Evolutionary conservation across 495 filamentous ascomycete genomes (phyloP), one percentile per base, ranked within the genome.

Genomic region (Aspergillus sclerotioniger): DNA sequence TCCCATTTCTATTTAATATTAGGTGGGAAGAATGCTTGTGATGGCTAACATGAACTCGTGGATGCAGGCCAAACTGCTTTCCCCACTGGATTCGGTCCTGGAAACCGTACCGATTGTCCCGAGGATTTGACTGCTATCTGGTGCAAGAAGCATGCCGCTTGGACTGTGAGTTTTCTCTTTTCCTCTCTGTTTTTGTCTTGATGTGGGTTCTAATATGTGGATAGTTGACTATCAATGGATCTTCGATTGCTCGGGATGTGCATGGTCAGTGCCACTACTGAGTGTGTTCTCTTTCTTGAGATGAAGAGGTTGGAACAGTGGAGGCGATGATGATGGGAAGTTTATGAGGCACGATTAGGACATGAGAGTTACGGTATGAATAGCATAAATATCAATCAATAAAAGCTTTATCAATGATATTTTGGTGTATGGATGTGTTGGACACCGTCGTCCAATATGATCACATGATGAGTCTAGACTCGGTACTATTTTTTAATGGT

Each of bases 91-190:
- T 50, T 21, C 21, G 31, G 47, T 25, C 31, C 28, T 25, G 47
- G 31, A 15, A 13, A 41, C n/a, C 47, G 47, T 15, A 25, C 15
- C 12, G n/a, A 31, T 13, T 50, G 47, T 16, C 16, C 20, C 1
- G 47, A 50, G 1, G 47, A 25, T 3, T n/a, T 50, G 25, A 50
- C 28, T 13, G 25, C 47, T 13, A 25, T 50, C 15, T 50, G n/a
- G 5, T 50, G 47, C 16, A 50, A 50, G 47, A 50, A 50, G 47
- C 47, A 50, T 32, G 47, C 47, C 8, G 25, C 28, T 31, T 50
- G 47, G 47, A 50, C 47, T n/a, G 47, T 50, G 19, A 50, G 47
- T 50, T 15, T 28, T 12, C 10, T 12, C 45, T 19, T 8, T 49
- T 29, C 9, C 20, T 4, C 33, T 35, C 33, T 33, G 31, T 10